A percentile compares a stretch with the other conserved stretches of the same genome.
Evolutionary conservation across 106 monocot genomes (phyloP).

Genomic region (Amphibolis antarctica): DNA sequence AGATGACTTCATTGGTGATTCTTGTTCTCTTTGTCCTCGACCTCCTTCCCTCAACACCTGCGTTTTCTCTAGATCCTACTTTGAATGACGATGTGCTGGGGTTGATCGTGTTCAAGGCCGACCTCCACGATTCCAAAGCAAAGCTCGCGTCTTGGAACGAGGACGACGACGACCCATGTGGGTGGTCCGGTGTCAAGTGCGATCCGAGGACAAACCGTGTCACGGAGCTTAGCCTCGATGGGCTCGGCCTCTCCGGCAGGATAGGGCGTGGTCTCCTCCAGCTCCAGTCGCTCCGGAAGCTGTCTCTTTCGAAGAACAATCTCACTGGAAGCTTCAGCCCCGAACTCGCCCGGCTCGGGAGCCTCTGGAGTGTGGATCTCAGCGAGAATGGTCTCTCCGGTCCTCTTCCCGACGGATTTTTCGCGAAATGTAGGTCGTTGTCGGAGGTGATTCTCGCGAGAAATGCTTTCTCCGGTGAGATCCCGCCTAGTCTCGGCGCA

Average conservation of each 20-base stretch:
- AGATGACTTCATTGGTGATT: conserved; percentile 10
- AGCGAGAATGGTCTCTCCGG: conserved; percentile 61
- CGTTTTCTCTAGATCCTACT: conserved; percentile 11
- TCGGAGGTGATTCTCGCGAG: conserved; percentile 38
- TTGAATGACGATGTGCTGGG: conserved; percentile 94
- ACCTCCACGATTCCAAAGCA: conserved; percentile 43
- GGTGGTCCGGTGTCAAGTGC: conserved; percentile 59
- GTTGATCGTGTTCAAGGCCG: conserved; percentile 89
- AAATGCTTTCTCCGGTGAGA: conserved; percentile 37
- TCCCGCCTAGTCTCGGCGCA: conserved; percentile 37
- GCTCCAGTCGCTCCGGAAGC: conserved; percentile 43
- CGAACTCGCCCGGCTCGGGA: conserved; percentile 27
- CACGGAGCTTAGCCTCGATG: conserved; percentile 36
- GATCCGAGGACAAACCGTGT: conserved; percentile 40
- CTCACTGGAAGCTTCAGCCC: conserved; percentile 53
- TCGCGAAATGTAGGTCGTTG: conserved; percentile 44
- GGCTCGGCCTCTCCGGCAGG: conserved; percentile 65
- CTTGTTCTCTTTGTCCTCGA: conserved; percentile 10
- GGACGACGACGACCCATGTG: conserved; percentile 61
- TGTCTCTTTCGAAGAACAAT: conserved; percentile 70
- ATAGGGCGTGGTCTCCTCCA: conserved; percentile 72
- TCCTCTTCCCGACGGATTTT: conserved; percentile 35
- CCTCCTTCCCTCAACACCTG: conserved; percentile 3
- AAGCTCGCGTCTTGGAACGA: conserved; percentile 80
- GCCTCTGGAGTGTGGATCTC: conserved; percentile 41